A percentile compares a stretch with the other conserved stretches of the same genome.
Conservation (phyloP, 495 filamentous ascomycete genomes). For the Halenospora varia region DNA sequence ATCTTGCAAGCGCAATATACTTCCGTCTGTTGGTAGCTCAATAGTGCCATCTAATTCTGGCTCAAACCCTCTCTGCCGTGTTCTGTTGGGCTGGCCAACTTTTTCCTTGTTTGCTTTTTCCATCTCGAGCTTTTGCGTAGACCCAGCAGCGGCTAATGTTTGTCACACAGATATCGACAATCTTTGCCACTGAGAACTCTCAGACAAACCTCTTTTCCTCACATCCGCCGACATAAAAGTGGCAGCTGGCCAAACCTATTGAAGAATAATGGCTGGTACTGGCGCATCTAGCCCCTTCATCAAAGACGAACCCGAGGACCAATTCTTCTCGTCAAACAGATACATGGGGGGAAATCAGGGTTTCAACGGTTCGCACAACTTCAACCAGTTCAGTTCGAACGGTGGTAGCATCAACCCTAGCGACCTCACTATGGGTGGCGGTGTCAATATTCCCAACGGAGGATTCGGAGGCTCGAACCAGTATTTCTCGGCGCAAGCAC, state of each 20-base stretch:
- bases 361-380: slow-evolving; percentile 57
- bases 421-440: slow-evolving; percentile 66
- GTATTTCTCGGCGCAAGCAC: slow-evolving; percentile 17
- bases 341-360: slow-evolving; percentile 52
- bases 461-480: slow-evolving; percentile 21
- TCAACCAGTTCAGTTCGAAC: slow-evolving; percentile 60
- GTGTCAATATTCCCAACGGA: slow-evolving; percentile 22
- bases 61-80: neutral
- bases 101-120: neutral
- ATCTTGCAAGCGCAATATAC: neutral
- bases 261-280: slow-evolving; percentile 27
- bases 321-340: slow-evolving; percentile 46
- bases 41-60: neutral
- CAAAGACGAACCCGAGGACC: slow-evolving; percentile 74
- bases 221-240: slow-evolving; percentile 10
- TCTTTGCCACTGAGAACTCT: slow-evolving; percentile 9
- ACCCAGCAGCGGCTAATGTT: slow-evolving; percentile 19
- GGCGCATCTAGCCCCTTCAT: slow-evolving; percentile 60
- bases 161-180: slow-evolving; percentile 22
- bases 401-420: slow-evolving; percentile 77
- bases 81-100: neutral
- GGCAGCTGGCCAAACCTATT: slow-evolving; percentile 10
- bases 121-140: neutral
- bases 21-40: no score
- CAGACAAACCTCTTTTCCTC: slow-evolving; percentile 5